Evolutionary conservation across 2,329 filamentous ascomycete genomes (phyloP).

Genomic region (Parasarocladium wereldwijsianum): DNA sequence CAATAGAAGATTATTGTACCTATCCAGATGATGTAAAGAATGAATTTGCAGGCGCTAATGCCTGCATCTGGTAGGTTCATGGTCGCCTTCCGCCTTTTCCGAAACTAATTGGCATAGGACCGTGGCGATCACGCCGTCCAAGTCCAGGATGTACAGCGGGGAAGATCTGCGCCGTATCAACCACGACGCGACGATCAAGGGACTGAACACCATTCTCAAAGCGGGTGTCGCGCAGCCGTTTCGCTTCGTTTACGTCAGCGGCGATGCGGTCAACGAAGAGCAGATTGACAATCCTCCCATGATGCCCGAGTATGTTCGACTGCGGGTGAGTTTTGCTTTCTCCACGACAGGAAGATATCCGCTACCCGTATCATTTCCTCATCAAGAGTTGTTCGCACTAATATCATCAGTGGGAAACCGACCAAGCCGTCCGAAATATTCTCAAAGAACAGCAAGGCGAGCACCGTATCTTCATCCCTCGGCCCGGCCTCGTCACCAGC

Average conservation of each 20-base stretch:
- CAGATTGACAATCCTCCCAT: not conserved
- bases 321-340: not conserved
- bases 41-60: constrained; percentile 24
- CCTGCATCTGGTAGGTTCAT: constrained; percentile 24
- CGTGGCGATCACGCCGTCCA: constrained; percentile 5
- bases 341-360: not conserved
- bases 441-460: not conserved
- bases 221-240: constrained; percentile 7
- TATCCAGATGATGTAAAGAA: constrained; percentile 24
- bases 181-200: constrained; percentile 9
- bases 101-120: constrained; percentile 2
- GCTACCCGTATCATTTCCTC: too few relatives aligned
- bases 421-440: not conserved
- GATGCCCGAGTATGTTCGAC: not conserved
- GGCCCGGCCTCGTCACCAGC: not conserved
- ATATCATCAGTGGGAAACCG: not conserved
- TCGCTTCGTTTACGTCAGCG: constrained; percentile 6
- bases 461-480: not conserved
- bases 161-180: constrained; percentile 20
- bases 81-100: not conserved
- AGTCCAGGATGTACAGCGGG: constrained; percentile 10
- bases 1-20: constrained; percentile 22
- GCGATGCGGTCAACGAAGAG: constrained; percentile 1
- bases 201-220: constrained; percentile 5
- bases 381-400: too few relatives aligned